Conservation (phyloP, 768 basidiomycete species). For the Dendrothele bispora region DNA sequence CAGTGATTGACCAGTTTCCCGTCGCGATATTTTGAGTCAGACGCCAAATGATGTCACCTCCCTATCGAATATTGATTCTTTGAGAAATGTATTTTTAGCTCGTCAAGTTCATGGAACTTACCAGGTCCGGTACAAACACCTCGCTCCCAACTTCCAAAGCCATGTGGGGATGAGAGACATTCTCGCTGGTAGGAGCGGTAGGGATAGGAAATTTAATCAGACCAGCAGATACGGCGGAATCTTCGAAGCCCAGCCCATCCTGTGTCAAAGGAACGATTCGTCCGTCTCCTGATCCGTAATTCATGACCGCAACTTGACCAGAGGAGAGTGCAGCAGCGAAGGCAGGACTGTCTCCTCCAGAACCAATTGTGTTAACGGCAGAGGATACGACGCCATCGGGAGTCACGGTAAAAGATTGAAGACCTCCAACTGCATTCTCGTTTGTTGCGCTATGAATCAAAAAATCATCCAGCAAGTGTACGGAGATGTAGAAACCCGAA, state of each 20-base stretch:
- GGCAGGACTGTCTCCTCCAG: constrained; percentile 49
- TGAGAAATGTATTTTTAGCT: too few species aligned
- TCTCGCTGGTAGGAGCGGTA: too few species aligned
- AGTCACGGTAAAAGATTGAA: constrained; percentile 56
- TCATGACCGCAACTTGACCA: constrained; percentile 56
- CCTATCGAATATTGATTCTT: too few species aligned
- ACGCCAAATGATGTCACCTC: constrained; percentile 66
- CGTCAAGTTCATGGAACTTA: too few species aligned
- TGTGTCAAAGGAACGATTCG: constrained; percentile 31
- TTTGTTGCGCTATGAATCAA: constrained; percentile 46
- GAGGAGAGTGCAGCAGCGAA: constrained; percentile 50
- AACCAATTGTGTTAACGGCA: constrained; percentile 42
- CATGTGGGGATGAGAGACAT: constrained; percentile 62
- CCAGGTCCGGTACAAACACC: constrained; percentile 61
- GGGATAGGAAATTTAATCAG: constrained; percentile 49
- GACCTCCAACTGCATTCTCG: constrained; percentile 38
- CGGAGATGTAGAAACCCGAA: not conserved
- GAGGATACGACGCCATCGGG: constrained; percentile 35
- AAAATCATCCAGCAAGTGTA: not conserved
- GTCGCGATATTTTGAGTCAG: constrained; percentile 41
- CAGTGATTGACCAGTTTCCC: constrained; percentile 52
- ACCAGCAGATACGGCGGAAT: constrained; percentile 31
- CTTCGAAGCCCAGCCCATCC: constrained; percentile 36
- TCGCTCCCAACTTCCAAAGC: constrained; percentile 50
- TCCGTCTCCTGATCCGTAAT: constrained; percentile 43